Conservation (phyloP, 2,329 filamentous ascomycete species). For the Tolypocladium nubicola region DNA sequence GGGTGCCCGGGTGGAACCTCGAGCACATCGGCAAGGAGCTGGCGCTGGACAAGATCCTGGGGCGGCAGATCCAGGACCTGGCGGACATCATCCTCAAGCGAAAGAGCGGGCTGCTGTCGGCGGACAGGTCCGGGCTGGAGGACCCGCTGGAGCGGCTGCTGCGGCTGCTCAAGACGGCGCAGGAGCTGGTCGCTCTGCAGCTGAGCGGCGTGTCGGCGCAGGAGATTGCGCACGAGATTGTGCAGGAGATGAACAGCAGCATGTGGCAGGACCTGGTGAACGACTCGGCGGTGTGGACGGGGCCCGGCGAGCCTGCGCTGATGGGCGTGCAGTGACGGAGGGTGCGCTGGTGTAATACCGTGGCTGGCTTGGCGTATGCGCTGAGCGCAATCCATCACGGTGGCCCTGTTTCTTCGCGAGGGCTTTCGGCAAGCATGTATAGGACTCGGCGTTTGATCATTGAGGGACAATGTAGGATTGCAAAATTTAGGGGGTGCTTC, state of each 20-base stretch:
- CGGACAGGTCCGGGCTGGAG: constrained; percentile 6
- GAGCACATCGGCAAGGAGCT: constrained; percentile 24
- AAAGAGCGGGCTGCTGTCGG: constrained; percentile 12
- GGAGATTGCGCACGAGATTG: constrained; percentile 9
- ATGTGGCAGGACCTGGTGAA: constrained; percentile 9
- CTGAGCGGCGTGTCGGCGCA: constrained; percentile 13
- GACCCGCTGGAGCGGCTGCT: constrained; percentile 22
- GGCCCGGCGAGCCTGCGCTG: background rate
- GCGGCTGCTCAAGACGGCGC: constrained; percentile 18
- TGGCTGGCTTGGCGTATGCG: background rate
- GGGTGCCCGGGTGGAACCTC: constrained; percentile 35
- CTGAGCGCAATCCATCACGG: too few relatives aligned
- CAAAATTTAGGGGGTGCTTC: background rate
- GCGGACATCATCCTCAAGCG: constrained; percentile 17
- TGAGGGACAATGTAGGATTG: background rate
- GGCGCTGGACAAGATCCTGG: constrained; percentile 15
- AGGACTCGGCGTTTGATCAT: background rate
- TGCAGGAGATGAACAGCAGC: constrained; percentile 7
- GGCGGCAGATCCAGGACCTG: constrained; percentile 18
- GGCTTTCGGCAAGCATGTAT: background rate
- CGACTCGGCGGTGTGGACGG: constrained; percentile 1
- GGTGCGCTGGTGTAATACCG: background rate
- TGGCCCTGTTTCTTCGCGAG: background rate
- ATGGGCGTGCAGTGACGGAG: background rate
- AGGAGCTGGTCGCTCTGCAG: constrained; percentile 20